Evolutionary conservation across 306 rosid species (phyloP), one percentile per base, ranked within the genome.

Genomic region (Fragaria vesca): DNA sequence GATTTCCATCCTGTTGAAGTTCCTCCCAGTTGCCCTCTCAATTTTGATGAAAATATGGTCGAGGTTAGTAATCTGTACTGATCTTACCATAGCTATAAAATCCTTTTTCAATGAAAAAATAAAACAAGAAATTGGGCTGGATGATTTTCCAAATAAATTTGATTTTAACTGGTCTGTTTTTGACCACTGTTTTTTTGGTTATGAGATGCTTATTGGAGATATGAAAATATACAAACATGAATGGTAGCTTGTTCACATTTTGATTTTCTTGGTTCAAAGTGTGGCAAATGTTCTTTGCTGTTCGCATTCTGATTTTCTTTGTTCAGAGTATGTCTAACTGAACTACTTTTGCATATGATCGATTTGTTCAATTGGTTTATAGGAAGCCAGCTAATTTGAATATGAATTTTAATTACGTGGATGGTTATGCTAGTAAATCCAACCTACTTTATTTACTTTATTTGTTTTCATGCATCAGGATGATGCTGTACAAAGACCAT

Each of bases 1-100:
- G 97, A 91, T 82, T 87, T 91, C 68, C 85, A 89, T 79, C 91
- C 96, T 32, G 93, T 93, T 83, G 97, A 91, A 86, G 96, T 96
- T 82, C 98, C 97, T 68, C 76, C 98, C 3, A 85, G 87, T 79
- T 42, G 81, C 54, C 96, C 97, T 1, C 81, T 89, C 58, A 85
- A 76, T 77, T 87, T 93, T 63, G 91, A 89, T 48, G 89, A 87
- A 73, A 78, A 50, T 8, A 87, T 89, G 89, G 62, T 69, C n/a
- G 89, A 91, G 97, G 97, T 95, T 36, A 67, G 91, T 71, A 34
- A 47, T 72, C 69, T 8, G 67, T 34, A 51, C 55, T 26, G 50
- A 24, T 60, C 17, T 6, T 63, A 16, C n/a, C 45, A 32, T 32
- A 16, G 16, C 21, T 34, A 32, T 63, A 2, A 9, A 5, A 60